These are phyloP conservation scores for Trichaptum fuscoviolaceum DNA, from an alignment of 768 basidiomycete genomes.

Conservation along the genomic window DNA sequence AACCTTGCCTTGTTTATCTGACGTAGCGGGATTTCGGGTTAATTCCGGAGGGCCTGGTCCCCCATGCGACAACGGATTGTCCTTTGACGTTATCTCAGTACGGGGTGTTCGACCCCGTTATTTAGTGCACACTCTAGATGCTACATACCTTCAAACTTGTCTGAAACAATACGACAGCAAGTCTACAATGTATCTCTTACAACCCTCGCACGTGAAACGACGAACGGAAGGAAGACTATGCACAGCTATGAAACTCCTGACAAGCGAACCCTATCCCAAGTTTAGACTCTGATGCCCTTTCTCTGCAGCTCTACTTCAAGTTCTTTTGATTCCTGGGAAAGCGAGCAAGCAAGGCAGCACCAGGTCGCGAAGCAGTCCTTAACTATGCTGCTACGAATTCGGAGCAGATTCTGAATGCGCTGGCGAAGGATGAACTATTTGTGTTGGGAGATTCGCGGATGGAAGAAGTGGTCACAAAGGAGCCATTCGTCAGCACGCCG, in stretches of 20 bases:
- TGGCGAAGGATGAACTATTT: neutral
- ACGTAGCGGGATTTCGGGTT: neutral
- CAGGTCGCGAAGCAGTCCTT: slow-evolving; percentile 35
- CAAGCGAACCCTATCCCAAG: neutral
- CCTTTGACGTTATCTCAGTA: no score
- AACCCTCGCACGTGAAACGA: no score
- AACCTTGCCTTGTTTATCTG: neutral
- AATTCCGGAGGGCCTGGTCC: neutral
- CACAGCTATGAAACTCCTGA: no score
- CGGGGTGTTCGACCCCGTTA: no score
- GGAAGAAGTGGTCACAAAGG: no score
- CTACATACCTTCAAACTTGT: no score
- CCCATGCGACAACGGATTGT: no score
- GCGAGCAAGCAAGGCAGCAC: slow-evolving; percentile 44
- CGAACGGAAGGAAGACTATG: no score
- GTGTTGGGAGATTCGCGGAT: no score
- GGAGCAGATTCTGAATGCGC: slow-evolving; percentile 35
- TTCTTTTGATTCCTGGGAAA: slow-evolving; percentile 44
- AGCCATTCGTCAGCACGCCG: neutral
- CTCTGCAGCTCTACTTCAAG: slow-evolving; percentile 32
- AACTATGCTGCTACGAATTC: slow-evolving; percentile 36
- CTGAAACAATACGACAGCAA: no score
- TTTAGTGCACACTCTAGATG: no score
- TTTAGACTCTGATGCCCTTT: neutral
- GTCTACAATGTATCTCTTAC: no score